Conservation (phyloP, 805 yeast species). For the Saturnispora sekii region DNA sequence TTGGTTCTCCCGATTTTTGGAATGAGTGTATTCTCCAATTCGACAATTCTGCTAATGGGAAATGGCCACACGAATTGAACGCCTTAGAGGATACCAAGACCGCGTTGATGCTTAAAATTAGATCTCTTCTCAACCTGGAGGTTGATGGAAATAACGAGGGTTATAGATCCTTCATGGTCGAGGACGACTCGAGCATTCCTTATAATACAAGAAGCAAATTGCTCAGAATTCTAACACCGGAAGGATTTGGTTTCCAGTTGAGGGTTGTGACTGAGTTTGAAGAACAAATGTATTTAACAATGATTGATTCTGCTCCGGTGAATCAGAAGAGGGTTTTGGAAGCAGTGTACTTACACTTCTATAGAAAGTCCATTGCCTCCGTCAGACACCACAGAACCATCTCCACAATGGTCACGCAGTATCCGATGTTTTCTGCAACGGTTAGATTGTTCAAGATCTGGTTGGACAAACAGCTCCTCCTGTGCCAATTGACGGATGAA, state of each 20-base stretch:
- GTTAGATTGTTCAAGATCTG: constrained; percentile 82
- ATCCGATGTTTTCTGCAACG: constrained; percentile 65
- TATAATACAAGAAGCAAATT: constrained; percentile 49
- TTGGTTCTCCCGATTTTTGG: constrained; percentile 65
- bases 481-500: constrained; percentile 67
- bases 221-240: constrained; percentile 68
- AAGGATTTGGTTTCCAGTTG: constrained; percentile 78
- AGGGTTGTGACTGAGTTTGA: constrained; percentile 79
- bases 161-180: constrained; percentile 51
- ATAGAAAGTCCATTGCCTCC: constrained; percentile 53
- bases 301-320: constrained; percentile 55
- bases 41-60: constrained; percentile 60
- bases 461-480: constrained; percentile 74
- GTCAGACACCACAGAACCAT: constrained; percentile 78
- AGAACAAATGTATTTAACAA: constrained; percentile 61
- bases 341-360: constrained; percentile 53
- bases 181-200: constrained; percentile 57
- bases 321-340: constrained; percentile 51
- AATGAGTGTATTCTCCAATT: constrained; percentile 77
- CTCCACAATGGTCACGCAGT: constrained; percentile 58
- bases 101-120: constrained; percentile 71
- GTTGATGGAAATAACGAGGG: constrained; percentile 29
- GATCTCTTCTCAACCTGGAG: constrained; percentile 32
- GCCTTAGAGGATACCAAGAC: constrained; percentile 86
- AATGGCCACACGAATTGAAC: constrained; percentile 89